Base-by-base conservation (phyloP, 202 grass and related monocot species). In the Musa balbisiana region DNA sequence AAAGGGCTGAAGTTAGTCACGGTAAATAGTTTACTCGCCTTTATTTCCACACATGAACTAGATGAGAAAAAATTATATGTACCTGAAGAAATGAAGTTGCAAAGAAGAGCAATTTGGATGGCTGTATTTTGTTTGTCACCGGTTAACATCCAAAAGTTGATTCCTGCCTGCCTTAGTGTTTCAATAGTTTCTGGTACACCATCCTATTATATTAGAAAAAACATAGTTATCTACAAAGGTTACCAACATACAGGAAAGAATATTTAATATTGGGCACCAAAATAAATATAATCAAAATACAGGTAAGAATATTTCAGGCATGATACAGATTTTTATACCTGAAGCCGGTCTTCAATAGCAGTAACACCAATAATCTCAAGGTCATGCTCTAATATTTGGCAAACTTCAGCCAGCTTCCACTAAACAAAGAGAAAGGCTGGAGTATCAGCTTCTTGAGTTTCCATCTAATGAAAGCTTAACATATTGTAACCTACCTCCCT, bases 101-200 rank as follows among this genome's bases (percentile, higher is more conserved):
- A 91, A 62, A 89, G 86, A 75, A 80, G 90, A 72, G 88, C 93
- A 72, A 97, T 92, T 84, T 93, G 93, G 75, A 97, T 90, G 4
- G 93, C 93, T 76, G 93, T 97, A 67, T 83, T 86, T 84, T 97
- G 88, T 74, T 93, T 97, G 80, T 97, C 93, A 19, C 93, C 93
- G 15, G 93, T 97, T 75, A 97, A 68, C 93, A 97, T 97, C 93
- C 93, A 97, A 24, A 97, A 85, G 83, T 89, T 97, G 75, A 97
- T 97, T 86, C 93, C 93, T 64, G 93, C 90, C 77, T 84, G 87
- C 73, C 86, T 89, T 23, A 97, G 80, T 82, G 86, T 81, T 79
- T 87, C 88, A 80, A 97, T 91, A 29, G 93, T 97, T 92, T 97
- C 88, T 67, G 93, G 90, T 27, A 97, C 90, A 82, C 93, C 93